Percentiles rank a stretch among this genome's conserved stretches.
Conservation (phyloP, 2,329 filamentous ascomycete genomes). For the Huntiella bhutanensis region DNA sequence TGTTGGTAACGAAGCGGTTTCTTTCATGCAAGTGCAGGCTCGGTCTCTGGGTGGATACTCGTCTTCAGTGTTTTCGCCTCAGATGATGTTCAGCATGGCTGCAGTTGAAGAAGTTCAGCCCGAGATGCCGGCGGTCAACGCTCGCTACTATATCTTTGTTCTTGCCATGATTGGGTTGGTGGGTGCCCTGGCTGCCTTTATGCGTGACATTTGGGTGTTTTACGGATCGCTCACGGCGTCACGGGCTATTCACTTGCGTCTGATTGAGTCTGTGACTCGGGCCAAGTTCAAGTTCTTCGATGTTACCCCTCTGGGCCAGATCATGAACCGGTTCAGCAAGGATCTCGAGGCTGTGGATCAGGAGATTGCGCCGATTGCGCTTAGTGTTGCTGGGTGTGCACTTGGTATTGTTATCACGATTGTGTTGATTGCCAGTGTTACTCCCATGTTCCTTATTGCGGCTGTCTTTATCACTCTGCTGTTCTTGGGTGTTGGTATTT, state of each 20-base stretch:
- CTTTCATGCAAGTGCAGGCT: slow-evolving; percentile 5
- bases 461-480: slow-evolving; percentile 66
- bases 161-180: slow-evolving; percentile 63
- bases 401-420: slow-evolving; percentile 65
- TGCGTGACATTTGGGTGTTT: slow-evolving; percentile 77
- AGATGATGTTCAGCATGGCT: slow-evolving; percentile 7
- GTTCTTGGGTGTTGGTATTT: slow-evolving; percentile 65
- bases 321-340: slow-evolving; percentile 98
- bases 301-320: slow-evolving; percentile 78
- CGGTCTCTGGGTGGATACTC: slow-evolving; percentile 1
- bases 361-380: slow-evolving; percentile 82
- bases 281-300: slow-evolving; percentile 98
- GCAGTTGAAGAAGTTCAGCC: not conserved
- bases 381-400: slow-evolving; percentile 48
- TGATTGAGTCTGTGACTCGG: slow-evolving; percentile 63
- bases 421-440: slow-evolving; percentile 69
- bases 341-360: slow-evolving; percentile 91
- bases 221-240: slow-evolving; percentile 81
- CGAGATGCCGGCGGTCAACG: slow-evolving; percentile 40
- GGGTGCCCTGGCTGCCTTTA: slow-evolving; percentile 64
- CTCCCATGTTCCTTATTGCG: slow-evolving; percentile 75
- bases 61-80: slow-evolving; percentile 3
- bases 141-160: slow-evolving; percentile 63
- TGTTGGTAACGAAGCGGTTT: slow-evolving; percentile 1
- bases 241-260: slow-evolving; percentile 56